Evolutionary conservation across 495 filamentous ascomycete species (phyloP).

Genomic region (Parachaetomium inaequale): DNA sequence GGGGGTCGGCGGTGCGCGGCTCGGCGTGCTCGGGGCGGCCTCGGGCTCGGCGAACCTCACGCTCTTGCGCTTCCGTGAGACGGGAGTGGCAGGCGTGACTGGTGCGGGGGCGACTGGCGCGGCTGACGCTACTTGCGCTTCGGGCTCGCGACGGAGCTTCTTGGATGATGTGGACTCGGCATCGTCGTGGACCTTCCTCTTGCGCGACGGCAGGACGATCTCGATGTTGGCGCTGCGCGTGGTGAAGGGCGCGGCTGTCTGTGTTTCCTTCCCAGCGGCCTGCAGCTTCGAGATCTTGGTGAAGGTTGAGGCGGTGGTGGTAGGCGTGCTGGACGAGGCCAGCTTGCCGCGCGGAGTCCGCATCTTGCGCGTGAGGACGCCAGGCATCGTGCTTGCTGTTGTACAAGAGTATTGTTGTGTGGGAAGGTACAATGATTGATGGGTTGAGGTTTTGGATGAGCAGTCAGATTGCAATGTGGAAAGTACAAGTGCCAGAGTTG

Average conservation of each 20-base stretch:
- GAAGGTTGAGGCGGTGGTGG: slow-evolving; percentile 35
- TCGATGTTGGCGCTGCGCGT: slow-evolving; percentile 30
- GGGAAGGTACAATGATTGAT: slow-evolving; percentile 4
- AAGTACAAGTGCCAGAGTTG: slow-evolving; percentile 5
- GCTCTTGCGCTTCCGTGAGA: slow-evolving; percentile 26
- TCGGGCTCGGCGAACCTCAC: slow-evolving; percentile 29
- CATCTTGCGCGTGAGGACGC: slow-evolving; percentile 27
- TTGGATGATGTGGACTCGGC: slow-evolving; percentile 23
- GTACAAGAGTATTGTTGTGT: neutral
- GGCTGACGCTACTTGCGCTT: neutral
- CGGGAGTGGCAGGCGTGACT: slow-evolving; percentile 11
- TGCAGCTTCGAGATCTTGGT: slow-evolving; percentile 41
- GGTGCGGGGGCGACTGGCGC: neutral
- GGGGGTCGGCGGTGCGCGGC: neutral
- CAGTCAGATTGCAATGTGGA: neutral
- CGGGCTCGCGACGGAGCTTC: slow-evolving; percentile 25
- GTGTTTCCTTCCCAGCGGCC: slow-evolving; percentile 31
- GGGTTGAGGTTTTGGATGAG: neutral
- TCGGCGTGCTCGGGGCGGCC: slow-evolving; percentile 6
- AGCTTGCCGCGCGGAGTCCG: slow-evolving; percentile 29
- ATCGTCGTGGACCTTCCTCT: slow-evolving; percentile 32
- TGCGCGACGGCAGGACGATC: slow-evolving; percentile 30
- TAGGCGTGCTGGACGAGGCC: slow-evolving; percentile 18
- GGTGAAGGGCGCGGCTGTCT: slow-evolving; percentile 16
- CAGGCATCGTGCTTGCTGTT: slow-evolving; percentile 31